phyloP scores from a whole-genome alignment of 805 yeast species.

The Metschnikowia gruessii region DNA sequence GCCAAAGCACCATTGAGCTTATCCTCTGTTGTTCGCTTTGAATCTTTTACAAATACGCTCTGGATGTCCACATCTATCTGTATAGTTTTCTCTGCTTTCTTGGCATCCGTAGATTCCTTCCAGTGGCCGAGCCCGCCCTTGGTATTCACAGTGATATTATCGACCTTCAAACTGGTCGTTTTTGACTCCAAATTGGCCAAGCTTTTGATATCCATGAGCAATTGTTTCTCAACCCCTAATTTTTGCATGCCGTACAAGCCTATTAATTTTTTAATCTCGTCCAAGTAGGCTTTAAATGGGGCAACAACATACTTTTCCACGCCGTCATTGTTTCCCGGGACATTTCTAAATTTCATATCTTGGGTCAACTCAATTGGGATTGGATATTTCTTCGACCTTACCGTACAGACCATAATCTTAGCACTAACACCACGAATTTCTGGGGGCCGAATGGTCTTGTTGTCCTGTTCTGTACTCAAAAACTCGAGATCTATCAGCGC shows the following conservation, averaged over 20 bases:
- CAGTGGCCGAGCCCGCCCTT: slow-evolving; percentile 16
- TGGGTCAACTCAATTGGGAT: slow-evolving; percentile 20
- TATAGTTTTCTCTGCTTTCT: slow-evolving; percentile 6
- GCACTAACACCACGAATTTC: slow-evolving; percentile 17
- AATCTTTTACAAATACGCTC: slow-evolving; percentile 12
- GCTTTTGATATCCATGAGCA: slow-evolving; percentile 28
- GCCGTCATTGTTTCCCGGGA: slow-evolving; percentile 17
- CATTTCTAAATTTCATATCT: slow-evolving; percentile 17
- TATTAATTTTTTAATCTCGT: slow-evolving; percentile 18
- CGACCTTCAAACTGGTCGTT: slow-evolving; percentile 20
- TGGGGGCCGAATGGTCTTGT: slow-evolving; percentile 13
- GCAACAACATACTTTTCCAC: slow-evolving; percentile 22
- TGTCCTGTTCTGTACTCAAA: slow-evolving; percentile 7
- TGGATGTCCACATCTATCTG: slow-evolving; percentile 15
- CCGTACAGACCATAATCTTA: slow-evolving; percentile 17
- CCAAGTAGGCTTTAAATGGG: slow-evolving; percentile 23
- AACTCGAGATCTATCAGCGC: slow-evolving; percentile 11
- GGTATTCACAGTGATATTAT: slow-evolving; percentile 10
- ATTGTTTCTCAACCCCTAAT: slow-evolving; percentile 19
- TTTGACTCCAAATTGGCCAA: slow-evolving; percentile 26
- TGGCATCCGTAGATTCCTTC: slow-evolving; percentile 3
- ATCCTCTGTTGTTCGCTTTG: slow-evolving; percentile 15
- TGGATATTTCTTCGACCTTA: slow-evolving; percentile 30
- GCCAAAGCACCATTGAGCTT: slow-evolving; percentile 17
- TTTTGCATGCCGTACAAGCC: slow-evolving; percentile 19